phyloP scores from a whole-genome alignment of 371 early-diverging fungal species.

The Dichotomocladium elegans region DNA sequence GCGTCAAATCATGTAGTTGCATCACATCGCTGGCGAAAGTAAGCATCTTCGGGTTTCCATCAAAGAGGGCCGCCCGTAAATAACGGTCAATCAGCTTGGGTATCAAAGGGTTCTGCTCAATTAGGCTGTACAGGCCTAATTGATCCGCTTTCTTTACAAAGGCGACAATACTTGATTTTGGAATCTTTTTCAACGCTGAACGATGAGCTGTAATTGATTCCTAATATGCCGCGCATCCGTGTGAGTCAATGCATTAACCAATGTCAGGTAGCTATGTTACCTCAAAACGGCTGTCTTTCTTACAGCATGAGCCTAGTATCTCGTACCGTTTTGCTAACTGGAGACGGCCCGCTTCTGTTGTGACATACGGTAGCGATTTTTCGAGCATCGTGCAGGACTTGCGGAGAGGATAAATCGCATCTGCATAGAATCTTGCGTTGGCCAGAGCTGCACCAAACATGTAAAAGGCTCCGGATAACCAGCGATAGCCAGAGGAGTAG shows the following conservation, averaged over 20 bases:
- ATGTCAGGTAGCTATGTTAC: conserved; percentile 3
- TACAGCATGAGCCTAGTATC: conserved; percentile 28
- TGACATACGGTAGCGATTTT: conserved; percentile 18
- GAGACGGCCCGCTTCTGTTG: conserved; percentile 18
- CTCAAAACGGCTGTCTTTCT: conserved; percentile 23
- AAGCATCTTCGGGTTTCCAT: conserved; percentile 14
- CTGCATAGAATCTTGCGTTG: conserved; percentile 11
- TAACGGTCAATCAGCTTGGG: conserved; percentile 42
- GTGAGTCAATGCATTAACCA: background rate
- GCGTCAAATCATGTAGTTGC: conserved; percentile 6
- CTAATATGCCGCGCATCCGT: background rate
- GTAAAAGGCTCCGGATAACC: conserved; percentile 32
- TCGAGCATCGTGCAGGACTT: conserved; percentile 34
- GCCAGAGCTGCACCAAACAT: conserved; percentile 30
- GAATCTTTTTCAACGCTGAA: conserved; percentile 26
- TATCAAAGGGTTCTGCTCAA: conserved; percentile 20
- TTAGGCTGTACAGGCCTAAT: conserved; percentile 17
- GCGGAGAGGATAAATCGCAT: conserved; percentile 31
- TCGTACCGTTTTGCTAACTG: conserved; percentile 46
- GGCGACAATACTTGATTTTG: conserved; percentile 15
- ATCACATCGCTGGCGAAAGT: conserved; percentile 24
- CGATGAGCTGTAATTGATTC: conserved; percentile 26
- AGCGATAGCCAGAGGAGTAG: conserved; percentile 27
- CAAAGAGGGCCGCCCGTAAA: conserved; percentile 24
- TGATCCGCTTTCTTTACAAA: conserved; percentile 23